Evolutionary conservation across 2,329 filamentous ascomycete species (phyloP).

Genomic region (Beauveria asiatica): DNA sequence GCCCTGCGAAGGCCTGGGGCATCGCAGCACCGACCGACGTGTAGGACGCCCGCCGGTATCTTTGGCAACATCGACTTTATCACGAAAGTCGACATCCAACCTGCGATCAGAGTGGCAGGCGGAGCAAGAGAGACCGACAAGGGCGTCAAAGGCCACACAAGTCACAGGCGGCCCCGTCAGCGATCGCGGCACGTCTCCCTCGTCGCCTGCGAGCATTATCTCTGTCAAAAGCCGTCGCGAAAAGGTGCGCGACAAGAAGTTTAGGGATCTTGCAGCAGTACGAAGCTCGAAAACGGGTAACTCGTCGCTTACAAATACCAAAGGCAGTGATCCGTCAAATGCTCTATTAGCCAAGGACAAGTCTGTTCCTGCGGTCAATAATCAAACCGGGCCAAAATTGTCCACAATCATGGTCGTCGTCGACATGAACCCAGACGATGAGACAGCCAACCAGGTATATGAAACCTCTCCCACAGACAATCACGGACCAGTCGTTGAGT

Average conservation of each 20-base stretch:
- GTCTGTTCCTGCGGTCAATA: conserved; percentile 13
- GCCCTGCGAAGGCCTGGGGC: neutral
- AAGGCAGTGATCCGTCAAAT: neutral
- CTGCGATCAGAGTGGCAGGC: neutral
- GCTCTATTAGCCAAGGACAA: neutral
- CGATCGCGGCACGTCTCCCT: conserved; percentile 9
- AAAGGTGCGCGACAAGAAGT: conserved; percentile 31
- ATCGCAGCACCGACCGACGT: conserved; percentile 5
- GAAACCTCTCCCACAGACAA: neutral
- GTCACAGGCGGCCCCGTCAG: conserved; percentile 17
- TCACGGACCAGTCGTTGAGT: neutral
- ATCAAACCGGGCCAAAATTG: conserved; percentile 19
- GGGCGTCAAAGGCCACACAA: conserved; percentile 4
- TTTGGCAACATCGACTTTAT: neutral
- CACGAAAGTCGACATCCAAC: conserved; percentile 5
- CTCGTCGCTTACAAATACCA: neutral
- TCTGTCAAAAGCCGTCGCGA: conserved; percentile 27
- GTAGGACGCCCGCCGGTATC: conserved; percentile 3
- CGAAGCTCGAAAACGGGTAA: conserved; percentile 8
- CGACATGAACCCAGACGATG: conserved; percentile 22
- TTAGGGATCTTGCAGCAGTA: conserved; percentile 30
- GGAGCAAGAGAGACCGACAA: neutral
- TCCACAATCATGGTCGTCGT: conserved; percentile 32
- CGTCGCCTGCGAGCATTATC: conserved; percentile 14
- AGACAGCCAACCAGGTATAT: neutral